Evolutionary conservation across 495 filamentous ascomycete species (phyloP), one percentile per base, ranked within the genome.

Genomic region (Penicillium malachiteum): DNA sequence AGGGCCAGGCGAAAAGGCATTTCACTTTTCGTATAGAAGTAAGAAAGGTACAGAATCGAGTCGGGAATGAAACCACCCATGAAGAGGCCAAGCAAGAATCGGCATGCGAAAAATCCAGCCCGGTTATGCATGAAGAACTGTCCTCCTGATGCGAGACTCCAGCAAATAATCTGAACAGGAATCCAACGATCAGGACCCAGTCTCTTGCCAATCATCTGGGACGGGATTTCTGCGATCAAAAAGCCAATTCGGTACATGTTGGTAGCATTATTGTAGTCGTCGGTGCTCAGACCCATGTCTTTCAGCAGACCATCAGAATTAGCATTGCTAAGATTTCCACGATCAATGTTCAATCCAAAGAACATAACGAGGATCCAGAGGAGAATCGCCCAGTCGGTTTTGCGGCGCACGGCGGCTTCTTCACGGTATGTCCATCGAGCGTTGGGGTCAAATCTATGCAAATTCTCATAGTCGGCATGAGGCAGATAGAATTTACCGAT

Each of bases 291-390:
- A 8, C 72, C 57, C 38, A 86, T 61, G 38, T 86, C 81, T 9
- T 75, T 63, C 16, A 86, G 62, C 54, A 86, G 66, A 41, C 81
- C 79, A 55, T 84, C 82, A 0, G 57, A 51, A 17, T 62, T 16
- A 9, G 64, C 64, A 14, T 67, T 58, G 8, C 35, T 1, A 1
- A 84, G 63, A 57, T 85, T 85, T 7, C 68, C 71, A 1, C 82
- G 77, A 62, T 92, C 88, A 3, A 90, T 65, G 51, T 91, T 82
- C 34, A 91, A 74, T 2, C 83, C 85, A 50, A 89, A 85, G 68
- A 91, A 90, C 84, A 87, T 89, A 34, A 88, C 65, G 54, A 86
- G 90, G 7, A 79, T 76, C 75, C 79, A 80, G 3, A 76, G 47
- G 55, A 81, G 78, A 11, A 90, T 78, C 9, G 72, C 71, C 14